phyloP scores from a whole-genome alignment of 495 filamentous ascomycete species.

The Hypoxylon intermedium region DNA sequence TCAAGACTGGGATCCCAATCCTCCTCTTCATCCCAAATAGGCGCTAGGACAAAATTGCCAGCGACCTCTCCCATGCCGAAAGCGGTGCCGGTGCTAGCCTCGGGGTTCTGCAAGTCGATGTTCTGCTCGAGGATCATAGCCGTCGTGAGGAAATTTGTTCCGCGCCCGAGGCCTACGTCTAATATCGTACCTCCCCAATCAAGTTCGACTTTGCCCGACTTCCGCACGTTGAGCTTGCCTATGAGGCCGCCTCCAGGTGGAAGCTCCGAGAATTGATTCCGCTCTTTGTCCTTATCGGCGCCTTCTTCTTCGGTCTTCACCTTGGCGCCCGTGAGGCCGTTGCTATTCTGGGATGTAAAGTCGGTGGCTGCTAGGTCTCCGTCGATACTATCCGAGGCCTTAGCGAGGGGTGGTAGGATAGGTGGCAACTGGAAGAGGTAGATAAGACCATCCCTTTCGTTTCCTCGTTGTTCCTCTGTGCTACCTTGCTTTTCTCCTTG shows the following conservation, averaged over 20 bases:
- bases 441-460: slow-evolving; percentile 57
- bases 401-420: slow-evolving; percentile 61
- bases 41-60: slow-evolving; percentile 64
- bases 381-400: slow-evolving; percentile 34
- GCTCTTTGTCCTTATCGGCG: slow-evolving; percentile 28
- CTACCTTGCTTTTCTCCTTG: slow-evolving; percentile 30
- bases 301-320: slow-evolving; percentile 42
- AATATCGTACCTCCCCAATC: slow-evolving; percentile 66
- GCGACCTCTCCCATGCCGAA: slow-evolving; percentile 64
- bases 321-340: slow-evolving; percentile 21
- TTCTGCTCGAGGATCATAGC: slow-evolving; percentile 55
- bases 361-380: slow-evolving; percentile 38
- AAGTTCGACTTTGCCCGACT: slow-evolving; percentile 65
- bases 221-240: slow-evolving; percentile 65
- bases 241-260: slow-evolving; percentile 56
- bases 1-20: slow-evolving; percentile 49
- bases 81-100: slow-evolving; percentile 51
- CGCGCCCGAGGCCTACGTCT: slow-evolving; percentile 51
- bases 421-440: slow-evolving; percentile 73
- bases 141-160: slow-evolving; percentile 53
- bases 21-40: slow-evolving; percentile 58
- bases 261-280: slow-evolving; percentile 37
- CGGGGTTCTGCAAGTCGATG: slow-evolving; percentile 49
- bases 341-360: slow-evolving; percentile 46
- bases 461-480: slow-evolving; percentile 6